Evolutionary conservation across 805 yeast genomes (phyloP), one percentile per base, ranked within the genome.

Genomic region (Lipomyces spencermartinsiae): DNA sequence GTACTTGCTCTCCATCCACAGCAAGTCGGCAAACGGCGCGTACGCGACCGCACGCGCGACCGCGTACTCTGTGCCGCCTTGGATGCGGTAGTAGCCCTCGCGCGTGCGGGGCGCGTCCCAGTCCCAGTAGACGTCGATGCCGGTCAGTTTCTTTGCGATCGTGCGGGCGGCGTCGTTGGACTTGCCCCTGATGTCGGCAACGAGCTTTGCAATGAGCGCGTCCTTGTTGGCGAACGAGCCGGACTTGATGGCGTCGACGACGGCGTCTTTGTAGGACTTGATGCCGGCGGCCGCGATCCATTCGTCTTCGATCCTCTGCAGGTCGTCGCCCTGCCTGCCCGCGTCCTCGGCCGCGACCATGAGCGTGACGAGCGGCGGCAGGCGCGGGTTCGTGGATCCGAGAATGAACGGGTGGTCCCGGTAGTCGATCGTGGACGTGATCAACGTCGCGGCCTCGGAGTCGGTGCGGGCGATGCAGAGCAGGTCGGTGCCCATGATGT

Each of bases 1-100:
- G 74, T 91, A 86, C 80, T 93, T 93, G 68, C 97, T 89, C 84
- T 94, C 98, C 98, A 94, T 93, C 98, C 98, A 94, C 75, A 93
- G 89, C 83, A 94, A 84, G 81, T 93, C 98, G 57, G 97, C 93
- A 80, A 89, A 94, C 71, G 97, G 97, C 64, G 97, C 93, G 79
- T 84, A 94, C 37, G 97, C 96, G 77, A 97, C 87, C 71, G 97
- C 98, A 80, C 98, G 89, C 89, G 92, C 94, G 63, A 94, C 90
- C 61, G 98, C 97, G 85, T 97, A 93, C 83, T 92, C 93, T 69
- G 97, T 92, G 76, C 98, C 98, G 76, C 98, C 98, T 76, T 83
- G 84, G 88, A 92, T 93, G 78, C 97, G 87, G 88, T 94, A 94
- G 87, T 91, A 91, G 75, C 98, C 98, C 83, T 94, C 98, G 79